These are phyloP conservation scores for Agrostemma githago DNA, from an alignment of 148 eudicot species.

Conservation along the genomic window DNA sequence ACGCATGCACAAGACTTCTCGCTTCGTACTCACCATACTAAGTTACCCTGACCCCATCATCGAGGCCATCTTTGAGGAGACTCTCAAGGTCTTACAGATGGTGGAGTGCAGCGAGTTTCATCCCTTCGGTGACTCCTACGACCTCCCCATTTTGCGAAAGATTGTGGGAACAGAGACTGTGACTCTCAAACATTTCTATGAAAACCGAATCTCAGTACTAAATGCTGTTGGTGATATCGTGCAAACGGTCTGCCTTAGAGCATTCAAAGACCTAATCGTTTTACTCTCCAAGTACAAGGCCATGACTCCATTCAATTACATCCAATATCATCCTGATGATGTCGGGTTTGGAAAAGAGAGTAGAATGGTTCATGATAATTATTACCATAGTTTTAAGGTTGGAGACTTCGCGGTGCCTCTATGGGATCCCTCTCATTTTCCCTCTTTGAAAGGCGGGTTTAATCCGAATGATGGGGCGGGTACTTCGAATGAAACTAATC, in stretches of 20 bases:
- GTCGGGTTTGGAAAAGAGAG: background rate
- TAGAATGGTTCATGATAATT: background rate
- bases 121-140: background rate
- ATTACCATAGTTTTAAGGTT: conserved; percentile 8
- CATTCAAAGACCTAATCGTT: conserved; percentile 31
- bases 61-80: conserved; percentile 22
- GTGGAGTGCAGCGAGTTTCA: background rate
- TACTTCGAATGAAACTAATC: background rate
- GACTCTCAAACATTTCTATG: conserved; percentile 15
- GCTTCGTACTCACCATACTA: conserved; percentile 1
- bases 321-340: background rate
- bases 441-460: background rate
- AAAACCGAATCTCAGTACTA: conserved; percentile 18
- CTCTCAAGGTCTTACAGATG: conserved; percentile 18
- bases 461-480: background rate
- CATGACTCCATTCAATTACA: background rate
- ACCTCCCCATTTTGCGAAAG: conserved; percentile 23
- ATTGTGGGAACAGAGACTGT: conserved; percentile 15
- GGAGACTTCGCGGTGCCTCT: conserved; percentile 17
- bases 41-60: conserved; percentile 6
- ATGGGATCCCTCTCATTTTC: background rate
- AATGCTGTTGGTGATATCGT: conserved; percentile 21
- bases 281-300: conserved; percentile 3
- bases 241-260: conserved; percentile 24
- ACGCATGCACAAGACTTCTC: background rate